Percentiles rank a stretch among this genome's conserved stretches.
Conservation (phyloP, 2,329 filamentous ascomycete species). For the Coniella lustricola region DNA sequence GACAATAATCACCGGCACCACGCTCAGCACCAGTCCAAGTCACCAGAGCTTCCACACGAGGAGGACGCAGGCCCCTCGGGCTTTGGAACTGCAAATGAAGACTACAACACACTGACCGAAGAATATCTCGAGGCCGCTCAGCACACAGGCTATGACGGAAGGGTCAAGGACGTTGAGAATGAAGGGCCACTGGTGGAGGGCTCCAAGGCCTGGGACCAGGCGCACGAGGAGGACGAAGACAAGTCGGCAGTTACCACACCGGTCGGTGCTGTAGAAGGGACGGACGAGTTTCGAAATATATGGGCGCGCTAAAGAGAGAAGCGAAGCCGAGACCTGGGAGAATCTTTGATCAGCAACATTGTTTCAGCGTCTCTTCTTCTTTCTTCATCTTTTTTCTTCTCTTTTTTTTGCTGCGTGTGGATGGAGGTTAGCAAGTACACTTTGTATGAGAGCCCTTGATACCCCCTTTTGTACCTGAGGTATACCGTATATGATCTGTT, state of each 20-base stretch:
- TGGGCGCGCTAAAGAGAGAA: slow-evolving; percentile 24
- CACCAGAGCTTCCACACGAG: slow-evolving; percentile 19
- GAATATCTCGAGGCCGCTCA: slow-evolving; percentile 21
- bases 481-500: background rate
- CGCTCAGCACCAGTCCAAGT: slow-evolving; percentile 5
- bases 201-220: slow-evolving; percentile 13
- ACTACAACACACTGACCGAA: slow-evolving; percentile 15
- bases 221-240: slow-evolving; percentile 8
- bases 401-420: background rate
- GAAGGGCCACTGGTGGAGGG: slow-evolving; percentile 15
- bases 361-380: background rate
- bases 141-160: slow-evolving; percentile 14
- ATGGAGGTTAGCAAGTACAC: background rate
- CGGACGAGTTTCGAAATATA: slow-evolving; percentile 41
- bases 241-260: slow-evolving; percentile 11
- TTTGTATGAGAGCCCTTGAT: slow-evolving; percentile 6
- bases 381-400: background rate
- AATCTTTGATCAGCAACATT: no score
- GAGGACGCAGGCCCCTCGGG: slow-evolving; percentile 23
- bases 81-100: slow-evolving; percentile 16
- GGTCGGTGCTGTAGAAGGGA: slow-evolving; percentile 23
- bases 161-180: slow-evolving; percentile 14
- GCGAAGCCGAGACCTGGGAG: no score
- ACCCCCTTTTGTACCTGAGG: background rate
- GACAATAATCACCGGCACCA: slow-evolving; percentile 11